phyloP scores from a whole-genome alignment of 2,329 filamentous ascomycete genomes.

The Paraphaeosphaeria sporulosa region DNA sequence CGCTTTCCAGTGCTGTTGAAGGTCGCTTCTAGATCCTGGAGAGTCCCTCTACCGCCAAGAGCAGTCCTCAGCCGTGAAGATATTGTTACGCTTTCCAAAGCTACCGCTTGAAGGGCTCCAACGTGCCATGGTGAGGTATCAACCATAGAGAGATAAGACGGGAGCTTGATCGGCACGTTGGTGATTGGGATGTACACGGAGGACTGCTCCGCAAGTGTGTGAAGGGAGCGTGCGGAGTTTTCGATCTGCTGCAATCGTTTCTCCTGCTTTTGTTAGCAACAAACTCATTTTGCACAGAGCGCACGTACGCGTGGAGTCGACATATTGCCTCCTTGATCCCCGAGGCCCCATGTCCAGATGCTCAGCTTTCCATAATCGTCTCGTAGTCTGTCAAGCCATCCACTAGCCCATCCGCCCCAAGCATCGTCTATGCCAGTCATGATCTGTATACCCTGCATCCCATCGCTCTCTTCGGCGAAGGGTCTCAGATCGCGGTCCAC shows the following conservation, averaged over 20 bases:
- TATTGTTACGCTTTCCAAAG: conserved; percentile 79
- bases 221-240: conserved; percentile 77
- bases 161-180: conserved; percentile 65
- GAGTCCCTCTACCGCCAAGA: conserved; percentile 55
- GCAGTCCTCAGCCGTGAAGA: conserved; percentile 71
- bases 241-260: conserved; percentile 70
- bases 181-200: conserved; percentile 79
- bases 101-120: conserved; percentile 77
- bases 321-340: conserved; percentile 59
- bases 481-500: conserved; percentile 86
- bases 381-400: conserved; percentile 69
- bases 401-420: conserved; percentile 57
- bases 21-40: conserved; percentile 70
- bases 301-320: conserved; percentile 52
- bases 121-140: conserved; percentile 77
- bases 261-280: conserved; percentile 54
- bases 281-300: not conserved
- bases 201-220: conserved; percentile 72
- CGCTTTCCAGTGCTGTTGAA: conserved; percentile 81
- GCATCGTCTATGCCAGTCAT: conserved; percentile 62
- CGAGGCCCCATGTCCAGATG: conserved; percentile 86
- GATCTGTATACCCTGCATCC: conserved; percentile 83
- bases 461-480: conserved; percentile 92
- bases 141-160: conserved; percentile 68
- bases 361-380: conserved; percentile 91